phyloP scores from a whole-genome alignment of 2,329 filamentous ascomycete species.

The Colletotrichum magnum region DNA sequence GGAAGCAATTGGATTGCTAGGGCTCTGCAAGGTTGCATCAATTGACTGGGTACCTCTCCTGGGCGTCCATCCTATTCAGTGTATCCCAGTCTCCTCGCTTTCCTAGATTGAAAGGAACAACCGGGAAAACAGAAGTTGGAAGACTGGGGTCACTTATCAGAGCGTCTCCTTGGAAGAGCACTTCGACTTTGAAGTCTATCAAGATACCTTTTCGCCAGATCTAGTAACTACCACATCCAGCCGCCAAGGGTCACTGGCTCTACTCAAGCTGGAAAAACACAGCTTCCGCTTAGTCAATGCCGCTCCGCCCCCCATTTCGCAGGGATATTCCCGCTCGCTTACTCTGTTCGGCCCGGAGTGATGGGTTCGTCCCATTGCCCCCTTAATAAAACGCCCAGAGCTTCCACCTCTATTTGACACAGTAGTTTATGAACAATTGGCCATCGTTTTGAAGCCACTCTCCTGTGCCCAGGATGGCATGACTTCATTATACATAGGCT shows the following conservation, averaged over 20 bases:
- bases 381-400: conserved; percentile 31
- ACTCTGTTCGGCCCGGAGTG: neutral
- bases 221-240: neutral
- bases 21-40: too few species aligned
- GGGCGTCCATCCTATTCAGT: too few species aligned
- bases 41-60: too few species aligned
- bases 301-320: neutral
- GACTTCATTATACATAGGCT: conserved; percentile 15
- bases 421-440: conserved; percentile 19
- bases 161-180: neutral
- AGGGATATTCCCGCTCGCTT: conserved; percentile 23
- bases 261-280: neutral
- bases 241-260: neutral
- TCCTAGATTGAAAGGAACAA: too few species aligned
- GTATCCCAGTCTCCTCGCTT: too few species aligned
- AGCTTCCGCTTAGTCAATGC: conserved; percentile 5
- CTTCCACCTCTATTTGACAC: conserved; percentile 25
- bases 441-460: neutral
- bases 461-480: conserved; percentile 9
- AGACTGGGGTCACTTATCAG: too few species aligned
- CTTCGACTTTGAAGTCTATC: neutral
- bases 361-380: conserved; percentile 24
- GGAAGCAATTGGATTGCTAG: too few species aligned
- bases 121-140: too few species aligned
- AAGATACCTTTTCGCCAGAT: neutral